Percentiles rank a stretch among this genome's conserved stretches.
Conservation (phyloP, 257 asterid species). For the Solanum habrochaites region DNA sequence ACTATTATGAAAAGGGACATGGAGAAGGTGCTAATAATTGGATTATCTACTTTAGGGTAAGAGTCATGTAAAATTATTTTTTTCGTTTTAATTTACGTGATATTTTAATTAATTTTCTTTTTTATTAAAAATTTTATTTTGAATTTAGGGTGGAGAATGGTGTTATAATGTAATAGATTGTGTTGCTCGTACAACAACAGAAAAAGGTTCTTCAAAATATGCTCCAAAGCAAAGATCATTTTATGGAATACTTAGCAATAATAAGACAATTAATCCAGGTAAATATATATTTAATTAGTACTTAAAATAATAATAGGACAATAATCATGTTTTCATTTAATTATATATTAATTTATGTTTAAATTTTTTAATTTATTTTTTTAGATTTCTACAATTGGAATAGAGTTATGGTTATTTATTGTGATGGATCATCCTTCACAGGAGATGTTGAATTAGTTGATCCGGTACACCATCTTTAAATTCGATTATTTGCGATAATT, state of each 20-base stretch:
- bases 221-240: background rate
- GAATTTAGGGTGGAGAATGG: conserved; percentile 4
- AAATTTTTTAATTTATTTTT: background rate
- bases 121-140: background rate
- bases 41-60: background rate
- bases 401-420: conserved; percentile 79
- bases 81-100: background rate
- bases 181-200: background rate
- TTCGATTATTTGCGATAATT: background rate
- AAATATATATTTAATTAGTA: background rate
- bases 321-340: background rate
- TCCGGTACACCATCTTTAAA: background rate
- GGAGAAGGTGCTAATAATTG: conserved; percentile 2
- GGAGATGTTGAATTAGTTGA: conserved; percentile 57
- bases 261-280: background rate
- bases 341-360: background rate
- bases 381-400: conserved; percentile 95
- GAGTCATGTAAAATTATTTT: background rate
- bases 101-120: background rate
- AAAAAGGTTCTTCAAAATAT: background rate
- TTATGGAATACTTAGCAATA: background rate
- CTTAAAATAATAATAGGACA: background rate
- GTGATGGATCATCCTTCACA: conserved; percentile 90
- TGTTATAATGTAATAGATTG: background rate
- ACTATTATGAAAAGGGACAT: background rate